Percentiles rank a stretch among this genome's conserved stretches.
phyloP scores from a whole-genome alignment of 345 rosid genomes.

The Citrus inodora region DNA sequence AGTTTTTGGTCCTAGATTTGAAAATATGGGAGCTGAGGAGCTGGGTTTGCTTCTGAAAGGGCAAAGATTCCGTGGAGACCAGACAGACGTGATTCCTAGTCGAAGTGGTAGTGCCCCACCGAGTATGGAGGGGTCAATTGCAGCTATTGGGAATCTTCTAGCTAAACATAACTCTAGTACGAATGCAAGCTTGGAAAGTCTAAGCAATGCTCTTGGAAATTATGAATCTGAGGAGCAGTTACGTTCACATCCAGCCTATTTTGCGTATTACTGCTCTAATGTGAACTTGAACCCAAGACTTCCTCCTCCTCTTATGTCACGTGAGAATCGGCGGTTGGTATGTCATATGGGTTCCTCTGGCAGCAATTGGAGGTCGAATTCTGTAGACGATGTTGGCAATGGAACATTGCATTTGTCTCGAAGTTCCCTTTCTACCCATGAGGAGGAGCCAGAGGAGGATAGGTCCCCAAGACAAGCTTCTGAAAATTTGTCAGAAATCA shows the following conservation, averaged over 20 bases:
- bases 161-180: constrained; percentile 50
- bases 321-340: constrained; percentile 60
- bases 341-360: constrained; percentile 69
- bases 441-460: constrained; percentile 87
- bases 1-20: constrained; percentile 47
- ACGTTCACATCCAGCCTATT: constrained; percentile 79
- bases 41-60: constrained; percentile 67
- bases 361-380: constrained; percentile 40
- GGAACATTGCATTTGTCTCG: constrained; percentile 40
- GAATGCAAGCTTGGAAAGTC: constrained; percentile 47
- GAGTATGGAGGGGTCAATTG: constrained; percentile 93
- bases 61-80: constrained; percentile 48
- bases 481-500: constrained; percentile 20
- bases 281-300: constrained; percentile 91
- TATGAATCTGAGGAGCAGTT: constrained; percentile 72
- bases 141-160: constrained; percentile 70
- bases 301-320: constrained; percentile 84
- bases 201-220: constrained; percentile 49
- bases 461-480: constrained; percentile 35
- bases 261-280: constrained; percentile 71
- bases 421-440: constrained; percentile 63
- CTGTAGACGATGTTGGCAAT: constrained; percentile 54
- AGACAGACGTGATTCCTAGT: constrained; percentile 48
- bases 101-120: constrained; percentile 98
- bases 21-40: constrained; percentile 66